These are phyloP conservation scores for Tremellales sp. DNA, from an alignment of 1,284 basidiomycete species.

Conservation along the genomic window DNA sequence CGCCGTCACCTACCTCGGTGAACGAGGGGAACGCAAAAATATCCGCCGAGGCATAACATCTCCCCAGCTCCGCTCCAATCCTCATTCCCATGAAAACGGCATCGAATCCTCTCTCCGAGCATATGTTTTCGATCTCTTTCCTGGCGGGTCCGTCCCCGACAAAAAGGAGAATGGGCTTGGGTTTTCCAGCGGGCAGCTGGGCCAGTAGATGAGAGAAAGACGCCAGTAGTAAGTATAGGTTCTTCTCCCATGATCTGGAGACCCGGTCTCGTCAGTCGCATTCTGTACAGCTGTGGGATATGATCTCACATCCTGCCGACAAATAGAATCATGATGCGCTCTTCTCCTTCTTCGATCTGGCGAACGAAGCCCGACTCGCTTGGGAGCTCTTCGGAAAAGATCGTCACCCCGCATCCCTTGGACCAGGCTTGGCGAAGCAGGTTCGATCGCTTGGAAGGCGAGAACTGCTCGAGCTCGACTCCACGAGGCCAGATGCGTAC, in stretches of 20 bases:
- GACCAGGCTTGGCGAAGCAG: constrained; percentile 46
- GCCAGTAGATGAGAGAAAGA: constrained; percentile 49
- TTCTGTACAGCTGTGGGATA: not conserved
- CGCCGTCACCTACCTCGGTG: constrained; percentile 49
- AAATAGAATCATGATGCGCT: constrained; percentile 43
- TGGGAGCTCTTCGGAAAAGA: constrained; percentile 2
- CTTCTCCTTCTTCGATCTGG: constrained; percentile 8
- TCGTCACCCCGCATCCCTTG: constrained; percentile 46
- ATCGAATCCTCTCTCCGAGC: constrained; percentile 49
- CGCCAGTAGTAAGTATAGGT: constrained; percentile 55
- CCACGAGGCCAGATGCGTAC: constrained; percentile 57
- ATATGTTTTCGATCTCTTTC: constrained; percentile 51
- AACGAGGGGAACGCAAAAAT: constrained; percentile 56
- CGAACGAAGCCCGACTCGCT: constrained; percentile 6
- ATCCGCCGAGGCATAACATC: constrained; percentile 55
- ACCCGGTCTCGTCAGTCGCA: not conserved
- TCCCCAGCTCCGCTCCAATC: constrained; percentile 48
- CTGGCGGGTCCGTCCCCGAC: constrained; percentile 58
- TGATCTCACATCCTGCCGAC: constrained; percentile 45
- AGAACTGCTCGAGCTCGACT: constrained; percentile 50
- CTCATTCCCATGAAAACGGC: constrained; percentile 56
- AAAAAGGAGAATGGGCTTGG: constrained; percentile 53
- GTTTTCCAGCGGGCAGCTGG: constrained; percentile 20
- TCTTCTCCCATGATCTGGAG: constrained; percentile 56
- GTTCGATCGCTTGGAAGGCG: constrained; percentile 50